Percentiles rank a stretch among this genome's conserved stretches.
Conservation (phyloP, 2,329 filamentous ascomycete species). For the Aspergillus latus region DNA sequence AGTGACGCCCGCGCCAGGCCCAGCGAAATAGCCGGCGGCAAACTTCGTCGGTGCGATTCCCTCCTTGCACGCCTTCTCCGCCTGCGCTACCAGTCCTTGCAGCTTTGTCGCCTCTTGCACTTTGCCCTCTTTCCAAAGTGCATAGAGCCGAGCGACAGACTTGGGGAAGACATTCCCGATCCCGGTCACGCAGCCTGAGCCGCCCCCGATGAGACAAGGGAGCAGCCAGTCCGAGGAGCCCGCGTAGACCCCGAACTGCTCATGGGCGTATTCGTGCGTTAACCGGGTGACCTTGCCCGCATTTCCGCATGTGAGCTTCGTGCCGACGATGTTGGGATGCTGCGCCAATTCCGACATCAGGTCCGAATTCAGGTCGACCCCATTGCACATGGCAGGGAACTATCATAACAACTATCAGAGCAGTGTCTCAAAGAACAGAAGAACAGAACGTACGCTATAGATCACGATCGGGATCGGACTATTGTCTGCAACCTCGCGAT, state of each 20-base stretch:
- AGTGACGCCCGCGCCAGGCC: slow-evolving; percentile 38
- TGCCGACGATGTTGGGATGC: slow-evolving; percentile 66
- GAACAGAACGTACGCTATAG: slow-evolving; percentile 42
- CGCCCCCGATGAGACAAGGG: slow-evolving; percentile 42
- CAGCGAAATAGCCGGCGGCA: slow-evolving; percentile 47
- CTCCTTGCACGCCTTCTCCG: slow-evolving; percentile 55
- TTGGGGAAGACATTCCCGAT: slow-evolving; percentile 52
- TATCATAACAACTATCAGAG: slow-evolving; percentile 6
- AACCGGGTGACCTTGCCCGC: slow-evolving; percentile 67
- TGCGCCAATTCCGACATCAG: slow-evolving; percentile 58
- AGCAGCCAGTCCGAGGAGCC: slow-evolving; percentile 49
- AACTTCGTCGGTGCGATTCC: slow-evolving; percentile 50
- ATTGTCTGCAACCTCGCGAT: slow-evolving; percentile 39
- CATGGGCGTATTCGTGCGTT: slow-evolving; percentile 37
- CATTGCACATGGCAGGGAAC: slow-evolving; percentile 43
- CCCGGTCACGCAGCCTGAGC: slow-evolving; percentile 47
- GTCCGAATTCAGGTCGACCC: slow-evolving; percentile 67
- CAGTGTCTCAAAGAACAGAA: not conserved
- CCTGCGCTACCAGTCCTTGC: slow-evolving; percentile 48
- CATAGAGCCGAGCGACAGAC: slow-evolving; percentile 43
- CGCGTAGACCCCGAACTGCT: slow-evolving; percentile 47
- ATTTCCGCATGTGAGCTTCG: slow-evolving; percentile 72
- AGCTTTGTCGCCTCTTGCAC: slow-evolving; percentile 41
- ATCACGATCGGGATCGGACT: slow-evolving; percentile 44
- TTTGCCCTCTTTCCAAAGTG: slow-evolving; percentile 43